Base-by-base conservation (phyloP, 2,329 filamentous ascomycete genomes). In the Fusarium lateritium region DNA sequence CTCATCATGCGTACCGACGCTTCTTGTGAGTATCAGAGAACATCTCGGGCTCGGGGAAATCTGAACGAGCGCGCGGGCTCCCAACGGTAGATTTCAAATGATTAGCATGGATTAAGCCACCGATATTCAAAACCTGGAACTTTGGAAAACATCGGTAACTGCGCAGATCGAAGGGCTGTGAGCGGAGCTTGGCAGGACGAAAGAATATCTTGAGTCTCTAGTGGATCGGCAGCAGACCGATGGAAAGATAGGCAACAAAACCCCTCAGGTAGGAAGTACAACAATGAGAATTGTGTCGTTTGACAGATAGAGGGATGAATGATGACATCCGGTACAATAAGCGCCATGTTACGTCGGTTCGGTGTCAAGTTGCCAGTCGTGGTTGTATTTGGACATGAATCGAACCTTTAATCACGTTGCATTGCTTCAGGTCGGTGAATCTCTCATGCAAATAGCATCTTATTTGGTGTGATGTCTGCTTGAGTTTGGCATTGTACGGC, bases 81-180 rank as follows among this genome's bases (percentile, higher is more conserved):
- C 26, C 28, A 14, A 21, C n/a, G n/a, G 22, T 40, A 28, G 33
- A 22, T 36, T 56, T 24, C 42, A 40, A 31, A 10, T 40, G 7
- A 13, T 19, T 11, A 22, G 36, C 34, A 45, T 56, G 45, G 36
- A 47, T 38, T 26, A 26, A 56, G 60, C 36, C 33, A 62, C 52
- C 49, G 39, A 54, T 39, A 24, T 56, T 34, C 31, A 34, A 39
- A 31, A 39, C 36, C 13, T 15, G n/a, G 38, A 19, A 56, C 10
- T 22, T 26, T 14, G 24, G 24, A 5, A 34, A 53, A 17, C 40
- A n/a, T 19, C n/a, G 38, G n/a, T 51, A 14, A 7, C 19, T 42
- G 19, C 14, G 21, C 39, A 22, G 7, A 13, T 15, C 21, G 14
- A 43, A 43, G 11, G 22, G 40, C 11, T 14, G 22, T 42, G 39